These are phyloP conservation scores for Verticillium nubilum DNA, from an alignment of 2,329 filamentous ascomycete genomes.

Conservation along the genomic window DNA sequence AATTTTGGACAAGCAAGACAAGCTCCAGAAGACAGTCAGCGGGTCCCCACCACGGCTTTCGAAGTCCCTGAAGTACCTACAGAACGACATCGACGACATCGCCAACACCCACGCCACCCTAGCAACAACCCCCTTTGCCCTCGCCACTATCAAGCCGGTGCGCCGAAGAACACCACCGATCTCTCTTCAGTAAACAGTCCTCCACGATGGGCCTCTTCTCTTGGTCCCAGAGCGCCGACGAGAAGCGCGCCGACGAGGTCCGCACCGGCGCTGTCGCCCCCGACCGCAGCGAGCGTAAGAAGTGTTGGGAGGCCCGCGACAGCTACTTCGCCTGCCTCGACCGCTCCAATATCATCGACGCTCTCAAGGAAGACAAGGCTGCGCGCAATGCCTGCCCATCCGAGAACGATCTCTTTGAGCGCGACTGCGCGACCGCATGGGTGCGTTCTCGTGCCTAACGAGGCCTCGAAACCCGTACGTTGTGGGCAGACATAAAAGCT, in stretches of 20 bases:
- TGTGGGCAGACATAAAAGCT: neutral
- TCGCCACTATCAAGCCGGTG: neutral
- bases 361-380: constrained; percentile 36
- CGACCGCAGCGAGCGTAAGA: constrained; percentile 72
- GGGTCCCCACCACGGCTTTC: neutral
- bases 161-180: neutral
- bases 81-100: neutral
- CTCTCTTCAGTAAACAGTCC: neutral
- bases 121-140: too few relatives aligned
- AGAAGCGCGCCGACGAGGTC: constrained; percentile 47
- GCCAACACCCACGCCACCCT: neutral
- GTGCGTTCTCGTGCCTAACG: constrained; percentile 44
- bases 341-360: constrained; percentile 72
- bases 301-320: constrained; percentile 89
- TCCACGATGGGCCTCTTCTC: constrained; percentile 46
- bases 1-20: neutral
- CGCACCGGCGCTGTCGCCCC: constrained; percentile 64
- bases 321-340: constrained; percentile 85
- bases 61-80: too few relatives aligned
- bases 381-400: constrained; percentile 31
- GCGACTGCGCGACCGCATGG: constrained; percentile 86
- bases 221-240: constrained; percentile 27
- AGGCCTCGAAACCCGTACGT: too few relatives aligned
- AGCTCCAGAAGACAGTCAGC: neutral
- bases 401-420: constrained; percentile 60